Evolutionary conservation across 352 stramenopile genomes (phyloP), one percentile per base, ranked within the genome.

Genomic region (Phytophthora melonis): DNA sequence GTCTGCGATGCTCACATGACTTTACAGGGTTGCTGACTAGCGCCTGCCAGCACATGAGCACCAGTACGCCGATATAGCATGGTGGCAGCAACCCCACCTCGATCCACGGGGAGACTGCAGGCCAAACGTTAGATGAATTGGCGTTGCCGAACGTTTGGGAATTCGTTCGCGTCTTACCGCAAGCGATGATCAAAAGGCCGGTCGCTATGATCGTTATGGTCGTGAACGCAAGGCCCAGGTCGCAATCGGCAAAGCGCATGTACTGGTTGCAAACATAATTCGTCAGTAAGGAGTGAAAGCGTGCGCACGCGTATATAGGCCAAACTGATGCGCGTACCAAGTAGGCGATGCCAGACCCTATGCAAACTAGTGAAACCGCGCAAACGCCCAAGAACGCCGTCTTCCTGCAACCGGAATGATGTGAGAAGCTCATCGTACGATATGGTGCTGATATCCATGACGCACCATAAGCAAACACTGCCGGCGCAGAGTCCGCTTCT

Each of bases 171-270:
- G n/a, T 11, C 64, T 64, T 71, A 97, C 92, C 65, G 68, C 93
- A 80, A 53, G 90, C 32, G 80, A 73, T 78, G 89, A 95, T 60
- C 77, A 91, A 54, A 16, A 98, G 5, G 3, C 91, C 59, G 21
- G 69, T 80, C 13, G 91, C 72, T 23, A 97, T 77, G n/a, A 97
- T 75, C 5, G 95, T 99, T 25, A 98, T 79, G 1, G 93, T 92
- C 41, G 87, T 95, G 72, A 97, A 97, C 5, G 89, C 90, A 14
- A 94, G 61, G 0, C 89, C 91, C 1, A 86, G 62, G 3, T 63
- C 39, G 67, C 95, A 99, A n/a, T 85, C 84, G 3, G 77, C 78
- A 77, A 98, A 99, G 53, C 89, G 88, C 64, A 92, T 68, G 75
- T 98, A 98, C 79, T 99, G 68, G 41, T 23, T 18, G 58, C 58